A percentile compares a stretch with the other conserved stretches of the same genome.
Conservation (phyloP, 768 basidiomycete genomes). For the Coprinopsis cinerea region DNA sequence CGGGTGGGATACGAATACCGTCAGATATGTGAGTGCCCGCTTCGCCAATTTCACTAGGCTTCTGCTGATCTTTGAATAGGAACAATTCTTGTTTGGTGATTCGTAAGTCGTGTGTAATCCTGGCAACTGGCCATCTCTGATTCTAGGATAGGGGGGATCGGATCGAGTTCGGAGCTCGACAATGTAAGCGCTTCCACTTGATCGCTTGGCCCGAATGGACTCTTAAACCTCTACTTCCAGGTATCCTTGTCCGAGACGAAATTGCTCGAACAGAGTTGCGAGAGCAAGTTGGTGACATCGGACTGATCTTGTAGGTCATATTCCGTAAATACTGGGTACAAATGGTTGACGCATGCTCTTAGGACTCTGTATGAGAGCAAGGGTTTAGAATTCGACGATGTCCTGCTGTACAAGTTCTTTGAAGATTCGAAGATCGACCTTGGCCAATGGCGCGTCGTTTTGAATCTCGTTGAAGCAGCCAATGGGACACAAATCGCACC, state of each 20-base stretch:
- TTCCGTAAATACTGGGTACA: neutral
- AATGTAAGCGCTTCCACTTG: constrained; percentile 44
- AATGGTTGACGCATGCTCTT: neutral
- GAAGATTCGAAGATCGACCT: constrained; percentile 48
- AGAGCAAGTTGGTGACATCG: constrained; percentile 50
- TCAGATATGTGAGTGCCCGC: constrained; percentile 24
- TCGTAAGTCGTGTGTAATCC: constrained; percentile 12
- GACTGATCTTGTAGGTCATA: constrained; percentile 47
- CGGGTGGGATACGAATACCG: constrained; percentile 36
- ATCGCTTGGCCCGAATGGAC: neutral
- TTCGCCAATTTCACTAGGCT: neutral
- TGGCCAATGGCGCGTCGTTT: constrained; percentile 55
- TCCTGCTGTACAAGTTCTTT: constrained; percentile 71
- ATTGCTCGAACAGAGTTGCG: constrained; percentile 41
- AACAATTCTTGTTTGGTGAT: constrained; percentile 50
- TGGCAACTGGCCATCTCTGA: constrained; percentile 22
- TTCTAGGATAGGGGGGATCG: constrained; percentile 30
- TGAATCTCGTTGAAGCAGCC: constrained; percentile 32
- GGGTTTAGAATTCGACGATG: constrained; percentile 64
- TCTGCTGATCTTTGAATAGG: constrained; percentile 15
- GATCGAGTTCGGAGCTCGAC: constrained; percentile 58
- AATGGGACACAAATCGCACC: constrained; percentile 27
- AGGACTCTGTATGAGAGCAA: constrained; percentile 61
- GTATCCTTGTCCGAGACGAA: constrained; percentile 65
- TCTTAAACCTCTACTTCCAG: constrained; percentile 33